Evolutionary conservation across 169 alveolate genomes (phyloP), one percentile per base, ranked within the genome.

Genomic region (Babesia divergens): DNA sequence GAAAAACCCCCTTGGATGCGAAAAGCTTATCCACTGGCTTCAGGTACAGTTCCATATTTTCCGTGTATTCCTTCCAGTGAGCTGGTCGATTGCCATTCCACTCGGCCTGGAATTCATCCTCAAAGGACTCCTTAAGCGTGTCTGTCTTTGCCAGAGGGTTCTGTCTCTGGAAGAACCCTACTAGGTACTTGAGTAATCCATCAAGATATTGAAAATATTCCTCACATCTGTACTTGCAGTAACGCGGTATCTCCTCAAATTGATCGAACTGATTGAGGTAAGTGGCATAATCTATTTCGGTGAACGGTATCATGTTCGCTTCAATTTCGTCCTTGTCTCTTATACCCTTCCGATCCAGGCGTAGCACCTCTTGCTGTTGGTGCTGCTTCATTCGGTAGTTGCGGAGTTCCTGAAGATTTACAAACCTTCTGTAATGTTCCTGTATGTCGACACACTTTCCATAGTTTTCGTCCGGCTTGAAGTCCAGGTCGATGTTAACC

Each of bases 1-100:
- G 70, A 46, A 70, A 68, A 32, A 87, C 82, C 56, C 95, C 93
- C 65, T 84, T 74, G 47, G 93, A 90, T n/a, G 88, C 89, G 65
- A 91, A 92, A n/a, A 92, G 72, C 40, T 55, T 65, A 58, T 92
- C 95, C 51, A 83, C 81, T 6, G 93, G 92, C 32, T 69, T 82
- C 35, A 87, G 74, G 74, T 91, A 92, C 32, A 70, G 82, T 24
- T 82, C 80, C 89, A 90, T 68, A 28, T 83, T 77, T 38, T 72
- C 64, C 0, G 96, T 86, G 42, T 65, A 86, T 16, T 74, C 83
- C 53, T 87, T 86, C 96, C 96, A 92, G 42, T 77, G 81, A 29
- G 71, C 51, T 2, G 93, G 38, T 38, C 66, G 40, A 29, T 80
- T 74, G 28, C 54, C 65, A 28, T 31, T 40, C 92, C 95, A 92